Conservation (phyloP, 805 yeast species). For the Middelhovenomyces tepae region DNA sequence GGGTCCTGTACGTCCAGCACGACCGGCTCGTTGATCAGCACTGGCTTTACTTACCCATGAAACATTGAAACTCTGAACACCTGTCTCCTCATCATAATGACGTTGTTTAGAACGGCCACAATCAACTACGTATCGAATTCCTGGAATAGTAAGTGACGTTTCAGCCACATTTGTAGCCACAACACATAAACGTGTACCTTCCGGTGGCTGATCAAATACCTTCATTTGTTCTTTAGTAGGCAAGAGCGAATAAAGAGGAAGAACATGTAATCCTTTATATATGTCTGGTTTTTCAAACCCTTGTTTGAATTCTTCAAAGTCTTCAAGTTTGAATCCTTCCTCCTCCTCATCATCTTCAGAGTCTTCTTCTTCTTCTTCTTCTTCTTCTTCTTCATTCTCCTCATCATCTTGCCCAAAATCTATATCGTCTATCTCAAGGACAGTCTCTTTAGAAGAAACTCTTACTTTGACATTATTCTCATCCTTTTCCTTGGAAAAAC, state of each 20-base stretch:
- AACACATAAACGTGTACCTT: conserved; percentile 77
- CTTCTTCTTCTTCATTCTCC: conserved; percentile 26
- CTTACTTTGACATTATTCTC: conserved; percentile 37
- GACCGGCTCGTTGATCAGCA: conserved; percentile 89
- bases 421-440: conserved; percentile 79
- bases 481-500: conserved; percentile 30
- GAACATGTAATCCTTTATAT: conserved; percentile 72
- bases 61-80: conserved; percentile 86
- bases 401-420: conserved; percentile 39
- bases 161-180: conserved; percentile 98
- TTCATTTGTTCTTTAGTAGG: conserved; percentile 96
- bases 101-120: conserved; percentile 92
- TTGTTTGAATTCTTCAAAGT: conserved; percentile 37
- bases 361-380: conserved; percentile 35
- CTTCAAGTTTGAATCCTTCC: conserved; percentile 46
- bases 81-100: conserved; percentile 68
- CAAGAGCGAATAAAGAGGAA: conserved; percentile 84
- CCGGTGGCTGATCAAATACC: conserved; percentile 80
- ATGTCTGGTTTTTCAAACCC: conserved; percentile 74
- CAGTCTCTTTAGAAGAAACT: conserved; percentile 51
- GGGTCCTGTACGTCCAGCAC: conserved; percentile 98
- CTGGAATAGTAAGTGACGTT: conserved; percentile 93
- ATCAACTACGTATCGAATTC: conserved; percentile 88
- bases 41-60: conserved; percentile 94
- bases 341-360: conserved; percentile 40